phyloP scores from a whole-genome alignment of 805 yeast species.

The Danielozyma ontarioensis region DNA sequence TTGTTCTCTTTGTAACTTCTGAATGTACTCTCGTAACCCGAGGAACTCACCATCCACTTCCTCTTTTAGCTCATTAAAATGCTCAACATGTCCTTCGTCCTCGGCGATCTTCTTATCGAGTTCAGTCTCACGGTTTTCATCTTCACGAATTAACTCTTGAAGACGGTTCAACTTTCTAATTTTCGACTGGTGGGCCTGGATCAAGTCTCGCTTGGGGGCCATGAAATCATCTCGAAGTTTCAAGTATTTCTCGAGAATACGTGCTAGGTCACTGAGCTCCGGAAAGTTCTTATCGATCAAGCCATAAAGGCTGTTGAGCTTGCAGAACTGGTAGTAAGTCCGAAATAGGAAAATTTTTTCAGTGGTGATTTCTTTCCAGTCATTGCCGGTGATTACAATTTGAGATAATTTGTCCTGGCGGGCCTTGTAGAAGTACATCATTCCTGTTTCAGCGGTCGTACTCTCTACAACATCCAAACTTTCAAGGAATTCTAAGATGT shows the following conservation, averaged over 20 bases:
- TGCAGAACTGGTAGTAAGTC: slow-evolving; percentile 61
- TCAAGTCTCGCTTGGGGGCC: slow-evolving; percentile 15
- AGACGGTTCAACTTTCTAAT: slow-evolving; percentile 5
- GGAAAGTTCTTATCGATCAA: slow-evolving; percentile 68
- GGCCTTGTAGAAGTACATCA: slow-evolving; percentile 55
- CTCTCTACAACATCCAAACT: slow-evolving; percentile 66
- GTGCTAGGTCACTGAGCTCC: slow-evolving; percentile 69
- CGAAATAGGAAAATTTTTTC: slow-evolving; percentile 73
- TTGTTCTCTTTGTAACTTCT: no score
- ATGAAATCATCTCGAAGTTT: slow-evolving; percentile 34
- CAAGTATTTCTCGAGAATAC: slow-evolving; percentile 51
- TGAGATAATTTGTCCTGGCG: slow-evolving; percentile 59
- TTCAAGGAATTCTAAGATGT: slow-evolving; percentile 66
- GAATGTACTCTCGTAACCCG: no score
- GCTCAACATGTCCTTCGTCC: slow-evolving; percentile 4
- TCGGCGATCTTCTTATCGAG: slow-evolving; percentile 7
- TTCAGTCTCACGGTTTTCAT: slow-evolving; percentile 6
- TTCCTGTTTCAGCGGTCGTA: slow-evolving; percentile 60
- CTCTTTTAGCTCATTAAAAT: slow-evolving; percentile 2
- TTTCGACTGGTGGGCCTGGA: slow-evolving; percentile 7
- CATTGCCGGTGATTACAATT: slow-evolving; percentile 55
- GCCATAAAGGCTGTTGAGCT: slow-evolving; percentile 44
- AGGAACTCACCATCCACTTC: no score
- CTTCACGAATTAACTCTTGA: slow-evolving; percentile 6
- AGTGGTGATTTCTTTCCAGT: slow-evolving; percentile 67